phyloP scores from a whole-genome alignment of 176 grass and related monocot species.

The Triticum timopheevii region DNA sequence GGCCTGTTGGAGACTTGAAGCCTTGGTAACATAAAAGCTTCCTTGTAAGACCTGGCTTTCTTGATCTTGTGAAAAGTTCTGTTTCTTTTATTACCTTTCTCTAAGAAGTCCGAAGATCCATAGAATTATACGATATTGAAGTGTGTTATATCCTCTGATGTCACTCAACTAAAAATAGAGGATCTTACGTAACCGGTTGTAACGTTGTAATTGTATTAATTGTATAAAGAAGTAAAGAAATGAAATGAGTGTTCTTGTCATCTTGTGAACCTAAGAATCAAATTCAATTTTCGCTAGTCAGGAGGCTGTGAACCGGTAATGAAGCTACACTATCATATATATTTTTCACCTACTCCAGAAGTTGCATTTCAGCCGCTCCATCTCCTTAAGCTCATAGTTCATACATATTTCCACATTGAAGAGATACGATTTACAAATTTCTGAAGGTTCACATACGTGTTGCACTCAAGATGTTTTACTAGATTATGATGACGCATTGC shows the following conservation, averaged over 20 bases:
- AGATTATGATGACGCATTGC: not conserved
- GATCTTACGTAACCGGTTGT: conserved; percentile 17
- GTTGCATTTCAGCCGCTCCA: not conserved
- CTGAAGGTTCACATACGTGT: not conserved
- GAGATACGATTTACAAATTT: not conserved
- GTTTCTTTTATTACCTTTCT: not conserved
- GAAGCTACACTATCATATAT: not conserved
- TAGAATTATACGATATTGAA: conserved; percentile 18
- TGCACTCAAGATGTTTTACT: not conserved
- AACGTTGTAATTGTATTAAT: conserved; percentile 12
- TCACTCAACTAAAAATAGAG: not conserved
- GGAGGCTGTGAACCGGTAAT: not conserved
- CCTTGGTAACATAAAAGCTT: conserved; percentile 55
- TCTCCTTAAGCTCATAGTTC: not conserved
- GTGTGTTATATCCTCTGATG: not conserved
- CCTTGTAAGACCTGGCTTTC: not conserved
- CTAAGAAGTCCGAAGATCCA: conserved; percentile 6
- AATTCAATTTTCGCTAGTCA: not conserved
- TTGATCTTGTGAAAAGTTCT: conserved; percentile 19
- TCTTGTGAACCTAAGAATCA: not conserved
- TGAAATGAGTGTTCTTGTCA: conserved; percentile 10
- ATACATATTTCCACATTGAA: conserved; percentile 33
- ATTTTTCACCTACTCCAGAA: not conserved
- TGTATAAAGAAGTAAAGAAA: conserved; percentile 44
- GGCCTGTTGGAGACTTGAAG: conserved; percentile 69